Percentiles rank a stretch among this genome's conserved stretches.
Conservation (phyloP, 2,329 filamentous ascomycete species). For the Gaeumannomyces tritici region DNA sequence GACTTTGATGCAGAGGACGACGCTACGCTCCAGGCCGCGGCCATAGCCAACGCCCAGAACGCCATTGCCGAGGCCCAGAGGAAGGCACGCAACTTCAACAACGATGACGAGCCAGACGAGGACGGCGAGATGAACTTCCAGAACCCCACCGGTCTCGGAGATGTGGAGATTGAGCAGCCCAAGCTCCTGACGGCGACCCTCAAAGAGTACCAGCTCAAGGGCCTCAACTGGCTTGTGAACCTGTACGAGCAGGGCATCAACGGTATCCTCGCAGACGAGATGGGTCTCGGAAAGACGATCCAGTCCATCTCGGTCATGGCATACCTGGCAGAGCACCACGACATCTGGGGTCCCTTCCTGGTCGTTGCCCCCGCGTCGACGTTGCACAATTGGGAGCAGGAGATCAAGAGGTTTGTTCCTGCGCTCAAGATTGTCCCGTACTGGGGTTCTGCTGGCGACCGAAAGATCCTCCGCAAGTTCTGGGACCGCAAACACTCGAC, state of each 20-base stretch:
- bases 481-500: slow-evolving; percentile 98
- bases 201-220: slow-evolving; percentile 98
- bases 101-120: slow-evolving; percentile 58
- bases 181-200: slow-evolving; percentile 88
- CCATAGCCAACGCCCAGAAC: slow-evolving; percentile 91
- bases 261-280: slow-evolving; percentile 95
- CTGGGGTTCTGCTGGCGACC: slow-evolving; percentile 90
- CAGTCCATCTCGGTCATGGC: slow-evolving; percentile 99
- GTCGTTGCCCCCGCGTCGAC: slow-evolving; percentile 95
- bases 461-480: slow-evolving; percentile 95
- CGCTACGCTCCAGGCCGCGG: slow-evolving; percentile 66
- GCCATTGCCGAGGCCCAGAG: slow-evolving; percentile 91
- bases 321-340: slow-evolving; percentile 92
- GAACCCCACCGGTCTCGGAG: slow-evolving; percentile 89
- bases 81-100: slow-evolving; percentile 88
- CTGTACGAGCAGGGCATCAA: slow-evolving; percentile 99
- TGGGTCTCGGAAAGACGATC: slow-evolving; percentile 98
- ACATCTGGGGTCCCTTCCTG: slow-evolving; percentile 96
- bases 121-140: slow-evolving; percentile 99
- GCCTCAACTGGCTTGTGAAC: slow-evolving; percentile 98
- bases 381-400: slow-evolving; percentile 98
- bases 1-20: slow-evolving; percentile 97
- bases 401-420: slow-evolving; percentile 91
- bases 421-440: slow-evolving; percentile 93
- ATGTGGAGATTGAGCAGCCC: slow-evolving; percentile 88